These are phyloP conservation scores for Penicillium daleae DNA, from an alignment of 495 filamentous ascomycete genomes.

Conservation along the genomic window DNA sequence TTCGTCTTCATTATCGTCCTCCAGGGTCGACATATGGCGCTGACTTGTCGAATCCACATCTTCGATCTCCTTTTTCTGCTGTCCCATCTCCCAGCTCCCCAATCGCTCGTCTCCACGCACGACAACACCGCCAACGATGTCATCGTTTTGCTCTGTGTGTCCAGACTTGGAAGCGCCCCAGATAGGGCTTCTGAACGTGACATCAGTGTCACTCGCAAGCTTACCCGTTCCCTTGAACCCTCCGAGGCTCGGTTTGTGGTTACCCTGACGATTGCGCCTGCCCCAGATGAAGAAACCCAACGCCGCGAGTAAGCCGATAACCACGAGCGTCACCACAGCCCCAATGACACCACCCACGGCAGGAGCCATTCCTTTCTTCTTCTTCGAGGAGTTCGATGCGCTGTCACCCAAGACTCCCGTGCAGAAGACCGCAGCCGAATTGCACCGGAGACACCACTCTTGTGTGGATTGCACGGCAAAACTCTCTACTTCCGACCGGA, in stretches of 20 bases:
- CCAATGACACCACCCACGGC: conserved; percentile 61
- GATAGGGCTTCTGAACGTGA: conserved; percentile 40
- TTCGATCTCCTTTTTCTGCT: conserved; percentile 28
- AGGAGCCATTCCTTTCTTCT: conserved; percentile 28
- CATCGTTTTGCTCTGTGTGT: conserved; percentile 19
- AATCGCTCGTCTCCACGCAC: conserved; percentile 49
- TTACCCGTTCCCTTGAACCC: conserved; percentile 56
- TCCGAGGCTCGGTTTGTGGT: conserved; percentile 32
- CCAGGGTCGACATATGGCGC: conserved; percentile 1
- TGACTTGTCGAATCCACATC: conserved; percentile 9
- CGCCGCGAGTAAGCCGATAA: conserved; percentile 31
- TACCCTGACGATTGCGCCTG: conserved; percentile 33
- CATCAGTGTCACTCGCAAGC: conserved; percentile 54
- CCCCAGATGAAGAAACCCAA: conserved; percentile 48
- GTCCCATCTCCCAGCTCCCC: conserved; percentile 58
- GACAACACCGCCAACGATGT: conserved; percentile 22
- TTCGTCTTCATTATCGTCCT: conserved; percentile 34
- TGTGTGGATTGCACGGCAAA: conserved; percentile 61
- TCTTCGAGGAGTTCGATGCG: background rate
- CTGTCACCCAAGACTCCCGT: conserved; percentile 36
- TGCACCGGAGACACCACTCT: conserved; percentile 73
- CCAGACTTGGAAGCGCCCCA: conserved; percentile 31
- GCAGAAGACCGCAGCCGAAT: conserved; percentile 65
- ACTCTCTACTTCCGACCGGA: conserved; percentile 59
- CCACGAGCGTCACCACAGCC: conserved; percentile 46